phyloP scores from a whole-genome alignment of 352 stramenopile species.

The Pythium aphanidermatum region DNA sequence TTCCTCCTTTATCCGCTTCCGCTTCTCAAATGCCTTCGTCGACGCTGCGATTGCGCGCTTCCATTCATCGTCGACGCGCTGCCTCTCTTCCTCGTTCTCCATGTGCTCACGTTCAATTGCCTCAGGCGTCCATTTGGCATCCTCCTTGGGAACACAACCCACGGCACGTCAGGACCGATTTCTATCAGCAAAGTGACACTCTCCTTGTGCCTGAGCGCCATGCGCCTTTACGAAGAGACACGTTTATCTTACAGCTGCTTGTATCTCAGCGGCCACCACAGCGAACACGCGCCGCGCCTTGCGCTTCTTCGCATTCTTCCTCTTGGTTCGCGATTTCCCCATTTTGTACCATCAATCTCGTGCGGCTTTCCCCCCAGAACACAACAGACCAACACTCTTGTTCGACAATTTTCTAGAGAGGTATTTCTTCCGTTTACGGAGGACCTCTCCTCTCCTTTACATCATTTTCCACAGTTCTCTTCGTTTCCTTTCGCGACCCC shows the following conservation, averaged over 20 bases:
- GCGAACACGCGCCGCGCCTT: constrained; percentile 59
- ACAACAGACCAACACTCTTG: not conserved
- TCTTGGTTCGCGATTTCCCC: constrained; percentile 43
- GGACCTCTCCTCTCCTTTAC: constrained; percentile 1
- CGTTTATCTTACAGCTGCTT: constrained; percentile 23
- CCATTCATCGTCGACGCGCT: constrained; percentile 57
- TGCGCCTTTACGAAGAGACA: not conserved
- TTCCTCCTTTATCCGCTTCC: constrained; percentile 41
- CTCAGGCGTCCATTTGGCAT: constrained; percentile 34
- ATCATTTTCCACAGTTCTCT: not conserved
- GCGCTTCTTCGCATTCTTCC: constrained; percentile 80
- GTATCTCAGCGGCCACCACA: constrained; percentile 42
- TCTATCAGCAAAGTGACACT: too few species aligned
- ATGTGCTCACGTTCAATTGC: constrained; percentile 41
- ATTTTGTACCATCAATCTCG: too few species aligned
- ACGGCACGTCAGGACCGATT: too few species aligned
- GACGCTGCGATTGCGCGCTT: constrained; percentile 29
- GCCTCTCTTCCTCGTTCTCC: constrained; percentile 47
- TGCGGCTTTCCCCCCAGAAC: too few species aligned
- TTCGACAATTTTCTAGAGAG: not conserved
- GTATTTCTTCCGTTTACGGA: not conserved
- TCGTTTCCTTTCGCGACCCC: constrained; percentile 13
- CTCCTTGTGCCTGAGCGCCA: too few species aligned
- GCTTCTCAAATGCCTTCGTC: constrained; percentile 34
- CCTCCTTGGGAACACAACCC: too few species aligned